Evolutionary conservation across 257 asterid species (phyloP), one percentile per base, ranked within the genome.

Genomic region (Rauvolfia tetraphylla): DNA sequence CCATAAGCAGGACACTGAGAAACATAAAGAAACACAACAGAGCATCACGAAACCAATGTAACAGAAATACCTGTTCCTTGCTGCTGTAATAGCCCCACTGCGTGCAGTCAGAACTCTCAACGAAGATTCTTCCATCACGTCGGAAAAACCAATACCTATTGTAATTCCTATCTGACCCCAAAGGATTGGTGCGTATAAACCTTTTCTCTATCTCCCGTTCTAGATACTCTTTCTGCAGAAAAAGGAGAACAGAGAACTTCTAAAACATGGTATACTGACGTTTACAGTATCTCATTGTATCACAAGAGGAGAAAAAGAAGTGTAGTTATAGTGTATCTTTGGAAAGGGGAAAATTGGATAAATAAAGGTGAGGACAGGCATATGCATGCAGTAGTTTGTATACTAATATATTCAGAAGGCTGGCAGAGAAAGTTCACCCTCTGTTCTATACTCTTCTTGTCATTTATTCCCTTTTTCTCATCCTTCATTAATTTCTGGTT

Each of bases 181-280:
- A 78, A 67, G 97, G 79, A 71, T 79, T 73, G 71, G 89, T 85
- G 82, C 97, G 92, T 79, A 95, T 85, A 46, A 85, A 66, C 88
- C 96, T 93, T 88, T 89, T 95, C 87, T 93, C 98, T 73, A 95
- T 95, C 88, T 95, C 99, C 73, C 88, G 88, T 68, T 95, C 97
- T 59, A 95, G 92, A 86, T 88, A 91, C 84, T 95, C 88, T 87
- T 88, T 95, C 99, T 95, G 97, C 85, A 84, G 58, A 17, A 20
- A 70, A 3, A 68, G 11, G 46, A 41, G 8, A 75, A 76, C 0
- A 58, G 18, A 33, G 14, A 14, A 70, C 27, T 44, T 27, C 22
- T 10, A 12, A 68, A 78, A 68, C n/a, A 39, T 34, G 48, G 20
- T 12, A 79, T 34, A 29, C 25, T 20, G 39, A 49, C 27, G 11